These are phyloP conservation scores for Colletotrichum incanum DNA, from an alignment of 2,329 filamentous ascomycete species.

Conservation along the genomic window DNA sequence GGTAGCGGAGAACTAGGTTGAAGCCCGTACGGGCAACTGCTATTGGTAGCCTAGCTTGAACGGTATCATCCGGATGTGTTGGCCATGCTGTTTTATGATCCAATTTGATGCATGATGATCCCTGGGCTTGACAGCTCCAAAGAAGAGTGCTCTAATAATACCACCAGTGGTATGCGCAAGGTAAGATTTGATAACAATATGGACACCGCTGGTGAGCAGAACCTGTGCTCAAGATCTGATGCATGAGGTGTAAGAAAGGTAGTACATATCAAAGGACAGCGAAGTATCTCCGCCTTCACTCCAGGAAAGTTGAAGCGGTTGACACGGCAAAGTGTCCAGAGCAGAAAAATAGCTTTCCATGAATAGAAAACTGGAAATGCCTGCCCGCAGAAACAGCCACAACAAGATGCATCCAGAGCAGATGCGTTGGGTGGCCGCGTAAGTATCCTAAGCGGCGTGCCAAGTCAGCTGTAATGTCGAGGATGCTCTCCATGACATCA, in stretches of 20 bases:
- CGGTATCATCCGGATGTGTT: background rate
- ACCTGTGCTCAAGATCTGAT: background rate
- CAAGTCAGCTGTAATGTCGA: background rate
- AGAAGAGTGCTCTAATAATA: background rate
- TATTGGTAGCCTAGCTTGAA: background rate
- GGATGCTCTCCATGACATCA: background rate
- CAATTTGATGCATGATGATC: background rate
- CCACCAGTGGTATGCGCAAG: background rate
- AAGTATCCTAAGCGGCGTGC: background rate
- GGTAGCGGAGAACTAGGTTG: background rate
- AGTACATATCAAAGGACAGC: background rate
- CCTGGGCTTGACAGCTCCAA: background rate
- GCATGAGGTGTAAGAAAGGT: background rate
- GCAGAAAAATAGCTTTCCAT: background rate
- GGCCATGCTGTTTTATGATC: background rate
- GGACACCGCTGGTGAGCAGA: background rate
- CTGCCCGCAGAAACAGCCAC: background rate
- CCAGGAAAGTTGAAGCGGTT: background rate
- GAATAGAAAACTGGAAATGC: background rate
- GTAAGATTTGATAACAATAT: background rate
- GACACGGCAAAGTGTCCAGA: too few species aligned
- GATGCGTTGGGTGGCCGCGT: background rate
- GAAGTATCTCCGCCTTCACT: background rate
- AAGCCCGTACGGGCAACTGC: background rate
- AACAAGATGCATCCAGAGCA: background rate